These are phyloP conservation scores for Macrophomina phaseolina DNA, from an alignment of 2,329 filamentous ascomycete species.

Conservation along the genomic window DNA sequence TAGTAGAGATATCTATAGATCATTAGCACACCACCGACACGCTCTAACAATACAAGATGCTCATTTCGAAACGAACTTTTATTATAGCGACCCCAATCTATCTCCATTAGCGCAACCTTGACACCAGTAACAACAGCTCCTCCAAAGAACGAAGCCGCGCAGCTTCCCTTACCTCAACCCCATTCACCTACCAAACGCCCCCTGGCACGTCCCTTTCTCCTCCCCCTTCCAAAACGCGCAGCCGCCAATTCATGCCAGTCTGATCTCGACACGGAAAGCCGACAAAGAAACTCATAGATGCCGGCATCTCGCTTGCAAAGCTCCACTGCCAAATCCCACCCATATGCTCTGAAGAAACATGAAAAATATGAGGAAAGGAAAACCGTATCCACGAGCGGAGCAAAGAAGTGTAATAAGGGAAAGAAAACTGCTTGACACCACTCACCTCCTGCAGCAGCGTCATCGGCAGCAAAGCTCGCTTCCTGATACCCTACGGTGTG, in stretches of 20 bases:
- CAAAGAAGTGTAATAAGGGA: not conserved
- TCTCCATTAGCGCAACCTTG: constrained; percentile 3
- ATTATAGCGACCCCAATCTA: constrained; percentile 15
- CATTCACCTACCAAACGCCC: not conserved
- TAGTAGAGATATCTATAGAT: not conserved
- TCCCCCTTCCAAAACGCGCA: not conserved
- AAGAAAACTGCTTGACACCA: not conserved
- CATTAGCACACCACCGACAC: not conserved
- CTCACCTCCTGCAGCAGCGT: too few relatives aligned
- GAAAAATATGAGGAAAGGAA: not conserved
- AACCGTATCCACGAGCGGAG: not conserved
- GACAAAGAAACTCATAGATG: not conserved
- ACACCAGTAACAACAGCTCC: not conserved
- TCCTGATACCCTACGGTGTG: not conserved
- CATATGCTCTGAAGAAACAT: not conserved
- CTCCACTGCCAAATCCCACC: not conserved
- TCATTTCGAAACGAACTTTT: not conserved
- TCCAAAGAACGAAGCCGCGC: not conserved
- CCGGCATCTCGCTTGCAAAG: not conserved
- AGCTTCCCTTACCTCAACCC: not conserved
- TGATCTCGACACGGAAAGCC: not conserved
- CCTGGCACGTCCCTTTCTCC: not conserved
- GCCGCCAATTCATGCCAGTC: not conserved
- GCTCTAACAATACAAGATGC: too few relatives aligned
- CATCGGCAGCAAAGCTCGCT: constrained; percentile 1